Evolutionary conservation across 2,329 filamentous ascomycete genomes (phyloP).

Genomic region (Colletotrichum trifolii): DNA sequence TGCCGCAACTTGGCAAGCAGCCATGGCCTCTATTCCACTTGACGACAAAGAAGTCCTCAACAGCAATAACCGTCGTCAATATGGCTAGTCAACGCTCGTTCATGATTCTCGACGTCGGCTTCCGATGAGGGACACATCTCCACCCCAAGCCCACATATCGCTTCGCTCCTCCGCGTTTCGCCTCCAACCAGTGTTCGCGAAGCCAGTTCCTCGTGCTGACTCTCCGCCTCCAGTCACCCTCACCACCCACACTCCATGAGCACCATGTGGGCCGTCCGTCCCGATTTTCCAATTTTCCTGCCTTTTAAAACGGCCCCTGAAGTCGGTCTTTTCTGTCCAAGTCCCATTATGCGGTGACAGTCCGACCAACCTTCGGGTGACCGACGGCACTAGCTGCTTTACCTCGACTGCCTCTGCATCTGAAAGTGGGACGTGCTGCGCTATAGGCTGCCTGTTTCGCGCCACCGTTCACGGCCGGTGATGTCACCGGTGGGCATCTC

Average conservation of each 20-base stretch:
- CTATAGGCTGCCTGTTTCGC: conserved; percentile 32
- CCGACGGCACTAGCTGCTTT: conserved; percentile 17
- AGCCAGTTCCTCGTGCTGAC: neutral
- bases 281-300: neutral
- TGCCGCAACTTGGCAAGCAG: conserved; percentile 32
- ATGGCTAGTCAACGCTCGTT: too few relatives aligned
- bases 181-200: too few relatives aligned
- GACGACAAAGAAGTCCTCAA: too few relatives aligned
- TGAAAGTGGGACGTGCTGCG: conserved; percentile 30
- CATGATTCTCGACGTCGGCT: too few relatives aligned
- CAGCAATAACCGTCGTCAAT: too few relatives aligned
- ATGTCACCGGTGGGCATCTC: conserved; percentile 31
- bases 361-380: conserved; percentile 1
- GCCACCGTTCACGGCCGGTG: conserved; percentile 20
- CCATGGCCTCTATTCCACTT: neutral
- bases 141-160: too few relatives aligned
- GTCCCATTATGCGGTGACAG: too few relatives aligned
- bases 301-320: neutral
- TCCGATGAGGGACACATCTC: too few relatives aligned
- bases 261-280: conserved; percentile 6
- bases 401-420: conserved; percentile 18
- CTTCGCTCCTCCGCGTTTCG: too few relatives aligned
- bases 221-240: conserved; percentile 28
- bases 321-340: too few relatives aligned
- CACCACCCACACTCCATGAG: conserved; percentile 9